phyloP scores from a whole-genome alignment of 2,329 filamentous ascomycete species.

The Zymoseptoria tritici region DNA sequence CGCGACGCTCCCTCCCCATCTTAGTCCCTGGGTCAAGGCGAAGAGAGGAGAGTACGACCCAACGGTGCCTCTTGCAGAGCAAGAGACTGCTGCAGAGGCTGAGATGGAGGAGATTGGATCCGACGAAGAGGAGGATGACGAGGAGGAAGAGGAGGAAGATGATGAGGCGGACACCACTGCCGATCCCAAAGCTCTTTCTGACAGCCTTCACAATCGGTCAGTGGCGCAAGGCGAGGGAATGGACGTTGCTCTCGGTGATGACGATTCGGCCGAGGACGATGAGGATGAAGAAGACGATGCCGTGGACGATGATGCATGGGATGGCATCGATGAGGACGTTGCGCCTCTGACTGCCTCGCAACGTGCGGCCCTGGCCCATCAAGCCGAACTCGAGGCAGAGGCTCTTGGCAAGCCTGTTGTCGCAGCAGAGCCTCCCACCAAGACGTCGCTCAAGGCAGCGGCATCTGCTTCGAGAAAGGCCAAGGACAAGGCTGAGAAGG shows the following conservation, averaged over 20 bases:
- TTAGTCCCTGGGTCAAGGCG: conserved; percentile 90
- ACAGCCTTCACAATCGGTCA: conserved; percentile 18
- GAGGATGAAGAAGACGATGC: conserved; percentile 41
- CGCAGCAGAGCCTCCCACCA: conserved; percentile 46
- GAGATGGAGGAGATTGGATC: conserved; percentile 45
- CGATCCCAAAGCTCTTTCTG: conserved; percentile 28
- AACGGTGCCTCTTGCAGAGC: conserved; percentile 73
- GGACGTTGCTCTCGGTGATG: conserved; percentile 37
- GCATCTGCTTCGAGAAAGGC: conserved; percentile 60
- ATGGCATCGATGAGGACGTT: conserved; percentile 37
- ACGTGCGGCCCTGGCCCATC: conserved; percentile 60
- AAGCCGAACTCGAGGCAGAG: conserved; percentile 89
- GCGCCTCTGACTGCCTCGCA: conserved; percentile 53
- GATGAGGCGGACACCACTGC: conserved; percentile 40
- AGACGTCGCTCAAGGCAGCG: conserved; percentile 56
- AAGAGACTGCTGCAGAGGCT: conserved; percentile 80
- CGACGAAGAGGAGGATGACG: conserved; percentile 38
- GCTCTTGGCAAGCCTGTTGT: conserved; percentile 57
- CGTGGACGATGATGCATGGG: conserved; percentile 41
- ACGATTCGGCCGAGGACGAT: conserved; percentile 31
- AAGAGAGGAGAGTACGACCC: conserved; percentile 88
- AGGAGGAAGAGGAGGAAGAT: conserved; percentile 39
- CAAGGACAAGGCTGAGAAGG: conserved; percentile 63
- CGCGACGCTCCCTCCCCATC: conserved; percentile 80
- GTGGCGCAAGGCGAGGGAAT: conserved; percentile 35